A percentile compares a stretch with the other conserved stretches of the same genome.
Conservation (phyloP, 2,329 filamentous ascomycete species). For the Karstenula rhodostoma region DNA sequence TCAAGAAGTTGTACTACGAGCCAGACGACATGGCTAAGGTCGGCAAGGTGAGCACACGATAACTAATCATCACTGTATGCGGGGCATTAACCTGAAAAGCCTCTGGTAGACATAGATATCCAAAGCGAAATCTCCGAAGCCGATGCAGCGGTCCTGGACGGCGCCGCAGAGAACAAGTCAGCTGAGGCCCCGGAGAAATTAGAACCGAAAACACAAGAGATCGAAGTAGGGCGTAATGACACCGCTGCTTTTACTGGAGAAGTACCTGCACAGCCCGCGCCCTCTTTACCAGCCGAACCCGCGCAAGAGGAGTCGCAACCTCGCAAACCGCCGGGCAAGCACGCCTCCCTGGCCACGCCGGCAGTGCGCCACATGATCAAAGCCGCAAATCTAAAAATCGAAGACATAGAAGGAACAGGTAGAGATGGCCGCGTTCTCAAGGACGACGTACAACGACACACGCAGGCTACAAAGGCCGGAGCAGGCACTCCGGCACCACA, state of each 20-base stretch:
- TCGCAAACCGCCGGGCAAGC: conserved; percentile 63
- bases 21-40: conserved; percentile 96
- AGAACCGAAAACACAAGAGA: conserved; percentile 28
- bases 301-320: conserved; percentile 26
- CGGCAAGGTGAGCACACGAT: conserved; percentile 64
- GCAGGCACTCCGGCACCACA: conserved; percentile 42
- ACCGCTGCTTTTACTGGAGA: conserved; percentile 38
- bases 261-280: conserved; percentile 24
- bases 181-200: conserved; percentile 25
- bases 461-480: conserved; percentile 30
- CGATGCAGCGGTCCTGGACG: conserved; percentile 57
- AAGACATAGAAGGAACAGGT: conserved; percentile 81
- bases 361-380: conserved; percentile 90
- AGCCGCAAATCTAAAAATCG: conserved; percentile 78
- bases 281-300: conserved; percentile 31
- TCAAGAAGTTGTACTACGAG: conserved; percentile 96
- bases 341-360: conserved; percentile 83
- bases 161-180: conserved; percentile 39
- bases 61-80: neutral
- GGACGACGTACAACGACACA: conserved; percentile 75
- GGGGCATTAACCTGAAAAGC: conserved; percentile 56
- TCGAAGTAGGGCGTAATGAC: conserved; percentile 45
- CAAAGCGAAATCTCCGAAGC: conserved; percentile 75
- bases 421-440: conserved; percentile 91
- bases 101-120: conserved; percentile 94